These are phyloP conservation scores for Asterionellopsis glacialis DNA, from an alignment of 108 stramenopile species.

Conservation along the genomic window DNA sequence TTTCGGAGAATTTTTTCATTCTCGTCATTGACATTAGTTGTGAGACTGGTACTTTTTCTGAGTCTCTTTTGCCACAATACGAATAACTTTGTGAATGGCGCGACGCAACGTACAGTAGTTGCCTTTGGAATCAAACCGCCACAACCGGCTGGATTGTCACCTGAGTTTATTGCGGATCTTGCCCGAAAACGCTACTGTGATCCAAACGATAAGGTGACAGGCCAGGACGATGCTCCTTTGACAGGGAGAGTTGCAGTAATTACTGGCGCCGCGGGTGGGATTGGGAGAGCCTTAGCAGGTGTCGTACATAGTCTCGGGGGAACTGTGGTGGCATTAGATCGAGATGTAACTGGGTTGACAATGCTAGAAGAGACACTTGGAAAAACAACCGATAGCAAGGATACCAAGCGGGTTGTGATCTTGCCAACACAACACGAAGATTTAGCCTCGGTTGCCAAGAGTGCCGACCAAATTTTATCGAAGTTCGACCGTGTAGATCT, in stretches of 20 bases:
- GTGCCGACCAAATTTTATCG: constrained; percentile 28
- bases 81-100: no score
- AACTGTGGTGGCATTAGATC: constrained; percentile 42
- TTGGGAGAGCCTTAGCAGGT: constrained; percentile 30
- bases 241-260: constrained; percentile 27
- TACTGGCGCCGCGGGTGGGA: constrained; percentile 46
- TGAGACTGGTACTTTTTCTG: no score
- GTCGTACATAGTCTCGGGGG: constrained; percentile 30
- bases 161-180: constrained; percentile 7
- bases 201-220: background rate
- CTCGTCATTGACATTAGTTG: no score
- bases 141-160: background rate
- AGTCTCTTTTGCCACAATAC: no score
- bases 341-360: constrained; percentile 24
- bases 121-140: background rate
- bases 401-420: constrained; percentile 10
- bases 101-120: no score
- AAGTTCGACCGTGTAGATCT: constrained; percentile 36
- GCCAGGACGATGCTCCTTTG: constrained; percentile 10
- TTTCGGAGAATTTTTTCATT: no score
- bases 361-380: background rate
- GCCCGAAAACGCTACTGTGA: constrained; percentile 8
- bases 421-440: constrained; percentile 41
- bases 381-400: background rate
- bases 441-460: constrained; percentile 34